Evolutionary conservation across 192 early-diverging fungal genomes (phyloP), one percentile per base, ranked within the genome.

Genomic region (Polychytrium aggregatum): DNA sequence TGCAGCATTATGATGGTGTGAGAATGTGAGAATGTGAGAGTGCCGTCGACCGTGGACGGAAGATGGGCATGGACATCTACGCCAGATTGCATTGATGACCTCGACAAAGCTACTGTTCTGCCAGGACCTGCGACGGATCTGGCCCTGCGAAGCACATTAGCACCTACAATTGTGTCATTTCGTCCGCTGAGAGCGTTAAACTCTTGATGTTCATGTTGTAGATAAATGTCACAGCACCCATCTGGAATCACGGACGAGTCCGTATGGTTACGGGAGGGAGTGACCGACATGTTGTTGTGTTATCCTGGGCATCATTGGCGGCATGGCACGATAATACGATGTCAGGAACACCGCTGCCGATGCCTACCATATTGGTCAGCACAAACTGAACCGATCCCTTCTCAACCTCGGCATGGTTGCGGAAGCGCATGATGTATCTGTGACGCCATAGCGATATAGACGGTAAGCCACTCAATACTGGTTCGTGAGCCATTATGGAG

Each of bases 161-260:
- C 14, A 52, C 57, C 9, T 25, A 27, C 39, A 50, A 57, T 20
- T 34, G 42, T 9, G 37, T 22, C 21, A 22, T 30, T 45, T 76
- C 73, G 14, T 55, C 56, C 5, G 56, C 51, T 8, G 48, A 46
- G 25, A 76, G 43, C 18, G 69, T 76, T 31, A 76, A 44, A 18
- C 66, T 64, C 34, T 64, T 64, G 17, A 55, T 21, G 13, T 55
- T 56, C 56, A 76, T 58, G 52, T 72, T 76, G 53, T 72, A 76
- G 26, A 76, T 69, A 44, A 72, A 76, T 24, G 69, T 62, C 29
- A 76, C 52, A 11, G 73, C 73, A 46, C 73, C 57, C 73, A 76
- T 76, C 65, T 65, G 37, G 11, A 35, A 14, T 26, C 31, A 33
- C 31, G 31, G n/a, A n/a, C n/a, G n/a, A n/a, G n/a, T n/a, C n/a